These are phyloP conservation scores for Chlamydomonas incerta DNA, from an alignment of 139 green algal species.

Conservation along the genomic window DNA sequence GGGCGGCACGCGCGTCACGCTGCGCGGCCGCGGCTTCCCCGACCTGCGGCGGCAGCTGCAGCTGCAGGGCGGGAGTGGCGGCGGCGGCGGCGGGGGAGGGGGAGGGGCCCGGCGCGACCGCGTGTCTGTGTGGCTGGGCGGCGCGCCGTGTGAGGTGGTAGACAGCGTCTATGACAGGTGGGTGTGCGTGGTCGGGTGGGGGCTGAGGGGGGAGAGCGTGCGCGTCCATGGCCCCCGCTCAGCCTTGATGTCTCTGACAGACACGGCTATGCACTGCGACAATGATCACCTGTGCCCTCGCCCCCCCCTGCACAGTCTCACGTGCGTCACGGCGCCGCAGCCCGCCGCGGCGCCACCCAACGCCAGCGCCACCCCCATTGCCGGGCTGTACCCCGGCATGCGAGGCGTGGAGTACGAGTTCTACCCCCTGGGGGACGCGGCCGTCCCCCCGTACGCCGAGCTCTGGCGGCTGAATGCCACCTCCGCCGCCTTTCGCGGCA, in stretches of 20 bases:
- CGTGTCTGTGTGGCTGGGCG: not conserved
- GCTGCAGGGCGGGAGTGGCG: too few relatives aligned
- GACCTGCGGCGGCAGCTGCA: not conserved
- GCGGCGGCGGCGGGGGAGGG: too few relatives aligned
- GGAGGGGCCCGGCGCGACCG: not conserved
- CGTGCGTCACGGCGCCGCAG: slow-evolving; percentile 13
- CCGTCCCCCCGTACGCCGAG: not conserved
- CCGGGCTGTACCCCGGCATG: slow-evolving; percentile 39
- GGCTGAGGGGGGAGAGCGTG: too few relatives aligned
- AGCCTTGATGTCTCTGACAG: too few relatives aligned
- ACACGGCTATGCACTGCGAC: too few relatives aligned
- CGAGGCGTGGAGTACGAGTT: slow-evolving; percentile 8
- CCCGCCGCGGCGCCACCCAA: not conserved
- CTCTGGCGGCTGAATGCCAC: slow-evolving; percentile 13
- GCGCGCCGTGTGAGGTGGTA: slow-evolving; percentile 34
- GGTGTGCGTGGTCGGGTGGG: too few relatives aligned
- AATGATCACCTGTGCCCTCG: too few relatives aligned
- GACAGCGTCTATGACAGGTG: slow-evolving; percentile 25
- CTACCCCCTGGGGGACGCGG: not conserved
- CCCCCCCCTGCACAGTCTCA: slow-evolving; percentile 4
- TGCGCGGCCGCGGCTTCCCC: slow-evolving; percentile 47
- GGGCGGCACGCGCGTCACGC: not conserved
- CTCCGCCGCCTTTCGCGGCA: not conserved
- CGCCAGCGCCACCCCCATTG: not conserved
- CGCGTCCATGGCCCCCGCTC: too few relatives aligned